Base-by-base conservation (phyloP, 148 eudicot genomes). In the Vaccinium macrocarpon region DNA sequence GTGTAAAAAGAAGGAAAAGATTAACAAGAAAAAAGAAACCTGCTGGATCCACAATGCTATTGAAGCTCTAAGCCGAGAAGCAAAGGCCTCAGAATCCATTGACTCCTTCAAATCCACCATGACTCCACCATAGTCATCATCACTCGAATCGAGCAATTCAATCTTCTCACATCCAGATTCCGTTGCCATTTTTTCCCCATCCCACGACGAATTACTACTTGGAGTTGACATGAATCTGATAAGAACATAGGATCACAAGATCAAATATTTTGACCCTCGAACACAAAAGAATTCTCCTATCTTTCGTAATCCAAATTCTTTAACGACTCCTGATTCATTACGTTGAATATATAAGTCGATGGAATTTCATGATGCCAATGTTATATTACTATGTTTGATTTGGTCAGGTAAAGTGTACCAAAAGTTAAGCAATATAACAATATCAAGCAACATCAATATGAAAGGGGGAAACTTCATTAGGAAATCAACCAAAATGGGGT, bases 111-210 rank as follows among this genome's bases (percentile, higher is more conserved):
- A 86, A 35, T 93, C 93, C 5, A 93, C 89, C 13, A 73, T 79
- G 38, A 93, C 87, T 49, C 94, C 94, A 49, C 88, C 91, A 76
- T 84, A 85, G 55, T 76, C 85, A 85, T 93, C 97, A 12, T 87
- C 86, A 6, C 10, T 55, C 5, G 88, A 87, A 79, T 82, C 46
- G 1, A 86, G 86, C n/a, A n/a, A n/a, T n/a, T n/a, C n/a, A 35
- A 80, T 38, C 46, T 86, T 82, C 59, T 86, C 76, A 35, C 50
- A 15, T 80, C 55, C 56, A 71, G 46, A 61, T 84, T 21, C 72
- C 11, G 57, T 13, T 12, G 10, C 14, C 74, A 61, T 53, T 70
- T 50, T 27, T 51, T 82, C 52, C 62, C 14, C 70, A 2, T 32
- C 78, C 55, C 29, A 73, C 50, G 8, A 38, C 50, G 0, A 73